Base-by-base conservation (phyloP, 2,329 filamentous ascomycete species). In the Colletotrichum chlorophyti region DNA sequence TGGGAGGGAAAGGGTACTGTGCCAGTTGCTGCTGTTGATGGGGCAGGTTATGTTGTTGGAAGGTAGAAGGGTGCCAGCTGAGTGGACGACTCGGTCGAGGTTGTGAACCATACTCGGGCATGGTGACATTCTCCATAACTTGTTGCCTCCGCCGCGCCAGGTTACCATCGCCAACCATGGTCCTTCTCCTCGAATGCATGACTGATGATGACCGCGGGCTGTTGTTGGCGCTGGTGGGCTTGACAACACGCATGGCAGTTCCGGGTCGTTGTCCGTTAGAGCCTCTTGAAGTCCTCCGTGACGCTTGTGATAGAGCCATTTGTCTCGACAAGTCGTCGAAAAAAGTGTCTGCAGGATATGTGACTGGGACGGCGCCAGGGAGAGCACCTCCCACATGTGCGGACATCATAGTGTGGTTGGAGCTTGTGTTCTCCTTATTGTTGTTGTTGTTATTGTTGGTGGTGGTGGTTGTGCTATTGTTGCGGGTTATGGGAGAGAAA, bases 21-120 rank as follows among this genome's bases (percentile, higher is more conserved):
- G 76, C 73, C 43, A 73, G 70, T 58, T 72, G 71, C 35, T 60
- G 32, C n/a, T 52, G 57, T 19, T 52, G 26, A 6, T 41, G 38
- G 14, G 74, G 69, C 67, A 70, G 69, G 50, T 66, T 67, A 27
- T 68, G 68, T 54, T 72, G 72, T 53, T 72, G 69, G 63, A 32
- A 62, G 40, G 87, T 83, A 19, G 83, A 83, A 3, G 89, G 88
- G 70, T 93, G 90, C 90, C 90, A 93, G 77, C 89, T 92, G 41
- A 91, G 77, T 6, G 90, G 89, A 37, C 90, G 83, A 49, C 74
- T 74, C 34, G 79, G 72, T 67, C 74, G 71, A 23, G 73, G 69
- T 54, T 72, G 70, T 31, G 67, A 64, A 27, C 49, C 48, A 60
- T 64, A 70, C 8, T 70, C 72, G 63, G 79, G 66, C 60, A 76